Evolutionary conservation across 331 rosid species (phyloP).

Genomic region (Malus hybrid): DNA sequence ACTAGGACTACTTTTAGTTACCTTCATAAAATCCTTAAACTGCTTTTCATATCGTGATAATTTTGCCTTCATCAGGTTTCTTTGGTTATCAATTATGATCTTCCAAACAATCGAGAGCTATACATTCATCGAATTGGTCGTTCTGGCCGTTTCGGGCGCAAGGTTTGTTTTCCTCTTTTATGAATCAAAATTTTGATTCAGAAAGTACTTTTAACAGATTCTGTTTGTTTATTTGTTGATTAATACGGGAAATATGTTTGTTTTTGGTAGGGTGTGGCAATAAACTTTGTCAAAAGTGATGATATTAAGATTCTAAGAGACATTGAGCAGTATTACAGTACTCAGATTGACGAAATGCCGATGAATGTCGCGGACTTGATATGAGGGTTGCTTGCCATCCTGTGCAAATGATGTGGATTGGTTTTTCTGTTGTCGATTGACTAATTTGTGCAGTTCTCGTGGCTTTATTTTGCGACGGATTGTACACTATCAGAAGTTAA

Average conservation of each 20-base stretch:
- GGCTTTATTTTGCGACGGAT: background rate
- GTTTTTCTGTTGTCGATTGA: too few relatives aligned
- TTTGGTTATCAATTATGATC: constrained; percentile 87
- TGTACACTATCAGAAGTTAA: background rate
- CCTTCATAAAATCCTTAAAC: background rate
- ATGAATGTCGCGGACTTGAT: constrained; percentile 97
- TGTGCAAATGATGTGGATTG: background rate
- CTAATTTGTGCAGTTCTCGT: constrained; percentile 9
- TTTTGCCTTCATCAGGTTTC: constrained; percentile 58
- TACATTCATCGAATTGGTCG: constrained; percentile 97
- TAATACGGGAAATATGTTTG: background rate
- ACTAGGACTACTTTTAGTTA: too few relatives aligned
- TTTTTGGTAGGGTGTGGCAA: constrained; percentile 87
- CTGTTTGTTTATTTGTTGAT: background rate
- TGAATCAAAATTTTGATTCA: background rate
- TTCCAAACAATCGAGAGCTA: constrained; percentile 95
- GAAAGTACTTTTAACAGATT: background rate
- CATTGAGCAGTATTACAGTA: constrained; percentile 91
- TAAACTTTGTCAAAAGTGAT: constrained; percentile 91
- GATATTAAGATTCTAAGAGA: constrained; percentile 94
- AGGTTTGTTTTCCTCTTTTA: constrained; percentile 38
- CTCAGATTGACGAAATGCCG: constrained; percentile 98
- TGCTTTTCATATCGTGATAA: background rate
- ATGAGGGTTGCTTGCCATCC: constrained; percentile 14
- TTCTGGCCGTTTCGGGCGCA: constrained; percentile 97